Evolutionary conservation across 2,329 filamentous ascomycete genomes (phyloP).

Genomic region (Phyllosticta ampelicida): DNA sequence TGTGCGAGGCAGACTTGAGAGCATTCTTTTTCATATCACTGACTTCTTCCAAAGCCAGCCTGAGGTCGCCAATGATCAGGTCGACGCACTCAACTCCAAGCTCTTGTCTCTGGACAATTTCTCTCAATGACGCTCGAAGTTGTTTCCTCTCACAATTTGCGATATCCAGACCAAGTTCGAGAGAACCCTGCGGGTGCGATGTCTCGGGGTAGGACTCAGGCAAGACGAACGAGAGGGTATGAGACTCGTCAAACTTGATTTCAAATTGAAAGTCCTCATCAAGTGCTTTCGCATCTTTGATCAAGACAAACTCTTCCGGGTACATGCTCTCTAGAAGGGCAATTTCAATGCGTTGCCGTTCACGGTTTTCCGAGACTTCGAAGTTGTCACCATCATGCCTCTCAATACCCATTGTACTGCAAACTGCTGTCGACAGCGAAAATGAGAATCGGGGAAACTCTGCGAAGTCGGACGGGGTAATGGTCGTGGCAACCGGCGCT

Average conservation of each 20-base stretch:
- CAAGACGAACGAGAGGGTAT: conserved; percentile 4
- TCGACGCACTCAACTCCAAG: conserved; percentile 5
- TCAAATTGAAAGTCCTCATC: conserved; percentile 4
- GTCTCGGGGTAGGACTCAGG: conserved; percentile 1
- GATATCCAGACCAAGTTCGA: not conserved
- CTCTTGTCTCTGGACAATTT: not conserved
- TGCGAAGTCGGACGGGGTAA: not conserved
- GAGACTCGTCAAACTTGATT: not conserved
- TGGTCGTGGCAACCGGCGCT: no score
- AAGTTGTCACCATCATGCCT: not conserved
- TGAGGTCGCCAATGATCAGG: conserved; percentile 7
- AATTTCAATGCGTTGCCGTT: conserved; percentile 6
- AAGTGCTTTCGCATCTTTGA: conserved; percentile 1
- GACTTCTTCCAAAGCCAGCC: conserved; percentile 11
- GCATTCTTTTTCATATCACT: conserved; percentile 6
- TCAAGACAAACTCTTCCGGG: conserved; percentile 1
- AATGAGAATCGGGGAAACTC: not conserved
- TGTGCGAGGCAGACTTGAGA: not conserved
- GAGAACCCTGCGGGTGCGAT: not conserved
- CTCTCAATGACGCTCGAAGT: not conserved
- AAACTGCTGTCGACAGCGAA: not conserved
- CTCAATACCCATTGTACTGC: not conserved
- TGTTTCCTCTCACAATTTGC: not conserved
- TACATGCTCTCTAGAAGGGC: conserved; percentile 9
- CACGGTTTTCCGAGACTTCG: not conserved